Conservation (phyloP, 768 basidiomycete genomes). For the Inosperma sp. region DNA sequence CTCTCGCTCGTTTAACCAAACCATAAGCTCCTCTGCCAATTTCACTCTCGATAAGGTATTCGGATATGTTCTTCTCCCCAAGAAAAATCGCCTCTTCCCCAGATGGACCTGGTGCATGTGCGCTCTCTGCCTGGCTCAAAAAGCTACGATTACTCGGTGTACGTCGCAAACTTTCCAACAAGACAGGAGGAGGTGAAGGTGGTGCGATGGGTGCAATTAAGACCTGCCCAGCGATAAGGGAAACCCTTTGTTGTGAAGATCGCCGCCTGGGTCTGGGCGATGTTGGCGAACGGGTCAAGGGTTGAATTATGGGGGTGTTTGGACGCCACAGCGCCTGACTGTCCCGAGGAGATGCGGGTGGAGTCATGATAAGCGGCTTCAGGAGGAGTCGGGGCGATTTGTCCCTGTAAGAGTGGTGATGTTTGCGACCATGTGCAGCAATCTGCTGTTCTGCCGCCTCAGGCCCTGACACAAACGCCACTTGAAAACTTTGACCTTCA, state of each 20-base stretch:
- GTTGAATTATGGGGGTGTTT: conserved; percentile 26
- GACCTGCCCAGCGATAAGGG: conserved; percentile 77
- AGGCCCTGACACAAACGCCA: conserved; percentile 11
- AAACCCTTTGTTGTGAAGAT: conserved; percentile 82
- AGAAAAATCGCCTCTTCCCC: conserved; percentile 41
- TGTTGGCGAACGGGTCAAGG: conserved; percentile 46
- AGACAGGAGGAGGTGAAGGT: conserved; percentile 55
- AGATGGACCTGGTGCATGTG: conserved; percentile 59
- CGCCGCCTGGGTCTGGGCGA: conserved; percentile 65
- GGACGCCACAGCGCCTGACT: conserved; percentile 19
- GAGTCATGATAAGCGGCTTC: conserved; percentile 21
- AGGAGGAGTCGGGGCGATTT: conserved; percentile 28
- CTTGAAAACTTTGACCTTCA: conserved; percentile 12
- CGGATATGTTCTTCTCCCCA: conserved; percentile 72
- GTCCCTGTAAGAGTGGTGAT: conserved; percentile 33
- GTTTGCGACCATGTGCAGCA: conserved; percentile 35
- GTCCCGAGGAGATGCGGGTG: conserved; percentile 17
- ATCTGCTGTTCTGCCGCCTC: conserved; percentile 15
- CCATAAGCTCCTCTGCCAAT: conserved; percentile 96
- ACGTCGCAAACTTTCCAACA: conserved; percentile 61
- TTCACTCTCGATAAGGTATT: conserved; percentile 81
- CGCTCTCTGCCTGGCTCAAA: conserved; percentile 55
- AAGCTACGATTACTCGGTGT: conserved; percentile 59
- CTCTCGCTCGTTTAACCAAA: conserved; percentile 84
- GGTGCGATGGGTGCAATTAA: conserved; percentile 74